Evolutionary conservation across 306 rosid species (phyloP).

Genomic region (Cicer yamashitae): DNA sequence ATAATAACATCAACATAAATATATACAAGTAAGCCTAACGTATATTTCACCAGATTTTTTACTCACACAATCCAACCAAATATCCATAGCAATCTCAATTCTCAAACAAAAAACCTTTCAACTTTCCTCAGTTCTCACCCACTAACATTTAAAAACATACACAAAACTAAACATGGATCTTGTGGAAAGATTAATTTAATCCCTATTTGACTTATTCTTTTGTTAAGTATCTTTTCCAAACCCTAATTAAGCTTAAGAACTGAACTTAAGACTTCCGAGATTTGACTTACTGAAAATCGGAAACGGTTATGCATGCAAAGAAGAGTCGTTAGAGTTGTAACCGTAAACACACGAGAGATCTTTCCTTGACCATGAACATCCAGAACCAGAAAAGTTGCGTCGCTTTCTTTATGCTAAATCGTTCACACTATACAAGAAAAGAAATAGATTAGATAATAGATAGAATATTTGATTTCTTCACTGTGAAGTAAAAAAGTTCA

Average conservation of each 20-base stretch:
- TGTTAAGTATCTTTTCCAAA: conserved; percentile 31
- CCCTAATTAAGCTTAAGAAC: conserved; percentile 53
- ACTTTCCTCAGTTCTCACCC: conserved; percentile 45
- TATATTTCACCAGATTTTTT: background rate
- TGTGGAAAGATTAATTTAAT: conserved; percentile 2
- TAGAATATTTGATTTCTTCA: conserved; percentile 1
- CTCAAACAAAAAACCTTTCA: background rate
- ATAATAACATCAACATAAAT: conserved; percentile 26
- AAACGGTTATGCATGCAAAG: conserved; percentile 24
- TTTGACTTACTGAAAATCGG: conserved; percentile 40
- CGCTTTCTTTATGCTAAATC: conserved; percentile 30
- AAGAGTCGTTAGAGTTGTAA: conserved; percentile 36
- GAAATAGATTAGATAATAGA: background rate
- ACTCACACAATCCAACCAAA: conserved; percentile 16
- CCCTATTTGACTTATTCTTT: conserved; percentile 1
- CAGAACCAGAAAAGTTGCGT: conserved; percentile 44
- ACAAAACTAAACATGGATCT: conserved; percentile 37
- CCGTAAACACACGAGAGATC: conserved; percentile 13
- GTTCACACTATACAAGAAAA: conserved; percentile 18
- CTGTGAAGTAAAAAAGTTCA: background rate
- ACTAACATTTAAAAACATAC: conserved; percentile 17
- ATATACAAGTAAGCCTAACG: conserved; percentile 31
- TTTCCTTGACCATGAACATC: conserved; percentile 43
- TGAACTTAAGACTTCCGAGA: background rate
- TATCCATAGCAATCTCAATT: conserved; percentile 42